phyloP scores from a whole-genome alignment of 306 rosid genomes.

The Styphnolobium japonicum region DNA sequence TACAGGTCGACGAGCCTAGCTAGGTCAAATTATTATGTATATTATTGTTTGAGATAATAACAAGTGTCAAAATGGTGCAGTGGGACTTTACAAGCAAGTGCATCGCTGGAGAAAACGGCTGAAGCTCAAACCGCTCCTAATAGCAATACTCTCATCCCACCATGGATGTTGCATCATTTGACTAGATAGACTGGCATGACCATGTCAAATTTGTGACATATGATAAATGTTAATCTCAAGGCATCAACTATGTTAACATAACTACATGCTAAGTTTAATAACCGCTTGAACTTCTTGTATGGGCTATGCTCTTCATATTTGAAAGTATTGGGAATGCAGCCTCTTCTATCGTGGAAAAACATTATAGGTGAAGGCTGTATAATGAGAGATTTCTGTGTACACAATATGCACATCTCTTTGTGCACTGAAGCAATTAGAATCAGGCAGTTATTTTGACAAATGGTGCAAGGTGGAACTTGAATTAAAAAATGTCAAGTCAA shows the following conservation, averaged over 20 bases:
- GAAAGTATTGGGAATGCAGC: constrained; percentile 3
- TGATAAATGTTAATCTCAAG: constrained; percentile 10
- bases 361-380: background rate
- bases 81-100: constrained; percentile 40
- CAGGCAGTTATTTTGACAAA: background rate
- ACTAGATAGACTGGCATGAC: constrained; percentile 15
- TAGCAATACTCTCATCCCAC: constrained; percentile 40
- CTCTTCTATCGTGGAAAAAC: background rate
- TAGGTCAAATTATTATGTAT: background rate
- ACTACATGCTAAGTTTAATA: background rate
- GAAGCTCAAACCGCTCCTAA: constrained; percentile 34
- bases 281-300: background rate
- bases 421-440: background rate
- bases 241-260: background rate
- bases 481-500: too few species aligned
- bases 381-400: background rate
- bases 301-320: constrained; percentile 10
- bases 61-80: constrained; percentile 41
- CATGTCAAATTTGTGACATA: background rate
- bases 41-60: background rate
- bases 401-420: background rate
- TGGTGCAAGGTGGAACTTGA: too few species aligned
- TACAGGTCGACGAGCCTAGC: background rate
- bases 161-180: constrained; percentile 70
- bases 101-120: constrained; percentile 27